Percentiles rank a stretch among this genome's conserved stretches.
Evolutionary conservation across 2,329 filamentous ascomycete species (phyloP).

Genomic region (Aspergillus phoenicis): DNA sequence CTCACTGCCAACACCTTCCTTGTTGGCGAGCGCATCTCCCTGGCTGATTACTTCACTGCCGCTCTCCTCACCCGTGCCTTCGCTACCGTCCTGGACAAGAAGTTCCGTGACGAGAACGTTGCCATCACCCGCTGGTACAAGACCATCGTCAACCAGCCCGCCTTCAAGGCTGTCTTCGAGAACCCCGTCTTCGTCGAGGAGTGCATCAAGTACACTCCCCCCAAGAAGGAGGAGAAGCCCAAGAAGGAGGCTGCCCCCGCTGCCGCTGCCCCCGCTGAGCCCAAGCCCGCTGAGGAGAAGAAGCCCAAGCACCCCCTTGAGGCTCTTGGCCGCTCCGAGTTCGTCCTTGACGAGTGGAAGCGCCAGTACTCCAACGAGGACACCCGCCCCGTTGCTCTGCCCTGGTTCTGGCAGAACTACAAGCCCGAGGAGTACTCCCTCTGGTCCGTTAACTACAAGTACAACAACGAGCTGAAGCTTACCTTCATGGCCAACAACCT

Average conservation of each 20-base stretch:
- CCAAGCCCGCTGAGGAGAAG: slow-evolving; percentile 63
- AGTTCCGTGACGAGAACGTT: slow-evolving; percentile 80
- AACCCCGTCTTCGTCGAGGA: slow-evolving; percentile 80
- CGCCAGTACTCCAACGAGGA: slow-evolving; percentile 98
- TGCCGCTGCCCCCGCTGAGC: slow-evolving; percentile 56
- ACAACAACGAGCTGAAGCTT: slow-evolving; percentile 95
- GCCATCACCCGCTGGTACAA: slow-evolving; percentile 91
- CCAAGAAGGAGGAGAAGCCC: slow-evolving; percentile 68
- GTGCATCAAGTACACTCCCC: slow-evolving; percentile 71
- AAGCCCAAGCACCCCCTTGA: slow-evolving; percentile 98
- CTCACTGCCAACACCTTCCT: slow-evolving; percentile 93
- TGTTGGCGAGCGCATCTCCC: slow-evolving; percentile 94
- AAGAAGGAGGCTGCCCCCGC: slow-evolving; percentile 76
- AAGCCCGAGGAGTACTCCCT: slow-evolving; percentile 95
- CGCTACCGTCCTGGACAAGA: slow-evolving; percentile 90
- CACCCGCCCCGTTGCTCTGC: slow-evolving; percentile 75
- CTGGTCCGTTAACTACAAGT: slow-evolving; percentile 96
- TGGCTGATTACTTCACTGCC: slow-evolving; percentile 87
- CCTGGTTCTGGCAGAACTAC: slow-evolving; percentile 98
- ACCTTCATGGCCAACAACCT: slow-evolving; percentile 99
- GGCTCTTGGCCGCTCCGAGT: slow-evolving; percentile 73
- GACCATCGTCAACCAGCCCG: slow-evolving; percentile 88
- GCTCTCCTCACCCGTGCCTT: slow-evolving; percentile 83
- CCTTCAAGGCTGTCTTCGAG: slow-evolving; percentile 79
- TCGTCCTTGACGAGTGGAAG: slow-evolving; percentile 97